Evolutionary conservation across 2,329 filamentous ascomycete genomes (phyloP).

Genomic region (Hymenoscyphus infarciens): DNA sequence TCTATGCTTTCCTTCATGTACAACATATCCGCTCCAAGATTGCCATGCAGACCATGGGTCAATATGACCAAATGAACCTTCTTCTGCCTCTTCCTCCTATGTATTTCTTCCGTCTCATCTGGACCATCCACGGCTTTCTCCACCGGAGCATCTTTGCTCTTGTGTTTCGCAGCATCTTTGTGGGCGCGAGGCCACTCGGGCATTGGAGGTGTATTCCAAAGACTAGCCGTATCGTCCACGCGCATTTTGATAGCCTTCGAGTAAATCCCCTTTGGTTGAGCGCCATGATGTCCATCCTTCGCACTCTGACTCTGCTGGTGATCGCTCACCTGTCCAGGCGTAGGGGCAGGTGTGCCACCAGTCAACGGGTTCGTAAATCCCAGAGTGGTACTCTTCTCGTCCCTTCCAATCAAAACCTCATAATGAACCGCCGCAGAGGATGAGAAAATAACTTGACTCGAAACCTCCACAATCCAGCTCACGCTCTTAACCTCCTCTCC

Average conservation of each 20-base stretch:
- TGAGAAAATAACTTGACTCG: slow-evolving; percentile 93
- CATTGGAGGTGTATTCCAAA: slow-evolving; percentile 91
- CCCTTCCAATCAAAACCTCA: slow-evolving; percentile 80
- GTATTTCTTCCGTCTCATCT: slow-evolving; percentile 21
- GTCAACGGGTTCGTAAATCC: slow-evolving; percentile 39
- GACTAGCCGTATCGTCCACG: slow-evolving; percentile 80
- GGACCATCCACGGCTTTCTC: slow-evolving; percentile 22
- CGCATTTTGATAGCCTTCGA: slow-evolving; percentile 74
- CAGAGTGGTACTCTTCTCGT: slow-evolving; percentile 75
- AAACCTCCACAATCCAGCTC: slow-evolving; percentile 86
- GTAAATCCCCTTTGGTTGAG: slow-evolving; percentile 73
- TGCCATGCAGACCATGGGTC: slow-evolving; percentile 94
- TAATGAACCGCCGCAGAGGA: slow-evolving; percentile 82
- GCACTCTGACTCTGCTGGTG: slow-evolving; percentile 62
- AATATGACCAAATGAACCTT: slow-evolving; percentile 88
- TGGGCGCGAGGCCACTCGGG: slow-evolving; percentile 54
- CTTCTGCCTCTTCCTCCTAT: slow-evolving; percentile 56
- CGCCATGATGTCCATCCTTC: slow-evolving; percentile 56
- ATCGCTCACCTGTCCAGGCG: slow-evolving; percentile 72
- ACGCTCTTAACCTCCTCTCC: slow-evolving; percentile 52
- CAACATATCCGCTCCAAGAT: slow-evolving; percentile 92
- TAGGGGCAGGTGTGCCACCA: slow-evolving; percentile 40
- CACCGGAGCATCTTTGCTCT: slow-evolving; percentile 24
- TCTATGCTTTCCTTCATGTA: slow-evolving; percentile 98
- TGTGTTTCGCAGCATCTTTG: slow-evolving; percentile 27